A percentile compares a stretch with the other conserved stretches of the same genome.
Evolutionary conservation across 495 filamentous ascomycete genomes (phyloP).

Genomic region (Tuber umbilicatum): DNA sequence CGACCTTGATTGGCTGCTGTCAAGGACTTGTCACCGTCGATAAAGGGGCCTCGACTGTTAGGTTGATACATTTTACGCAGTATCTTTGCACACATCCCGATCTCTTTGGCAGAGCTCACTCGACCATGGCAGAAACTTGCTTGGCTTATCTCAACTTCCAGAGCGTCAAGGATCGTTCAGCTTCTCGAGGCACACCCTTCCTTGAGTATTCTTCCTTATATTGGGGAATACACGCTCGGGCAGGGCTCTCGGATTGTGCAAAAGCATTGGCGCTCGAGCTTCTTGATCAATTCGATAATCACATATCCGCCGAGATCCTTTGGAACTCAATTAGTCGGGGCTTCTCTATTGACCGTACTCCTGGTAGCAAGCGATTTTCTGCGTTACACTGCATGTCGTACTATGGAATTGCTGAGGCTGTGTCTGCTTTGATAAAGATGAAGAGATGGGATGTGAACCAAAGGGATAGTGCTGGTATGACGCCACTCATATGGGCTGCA

Average conservation of each 20-base stretch:
- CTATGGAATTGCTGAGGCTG: no score
- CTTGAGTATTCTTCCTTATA: background rate
- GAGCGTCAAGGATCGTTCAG: background rate
- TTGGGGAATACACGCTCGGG: background rate
- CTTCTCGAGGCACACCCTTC: background rate
- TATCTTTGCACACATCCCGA: background rate
- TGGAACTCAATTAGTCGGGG: background rate
- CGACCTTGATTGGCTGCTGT: background rate
- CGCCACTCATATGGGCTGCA: no score
- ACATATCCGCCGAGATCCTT: background rate
- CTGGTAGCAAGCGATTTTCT: background rate
- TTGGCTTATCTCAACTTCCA: background rate
- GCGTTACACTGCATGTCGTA: no score
- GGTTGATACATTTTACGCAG: background rate
- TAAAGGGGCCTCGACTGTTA: background rate
- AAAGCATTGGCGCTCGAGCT: background rate
- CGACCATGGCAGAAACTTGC: background rate
- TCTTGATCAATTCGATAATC: background rate
- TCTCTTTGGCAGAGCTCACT: background rate
- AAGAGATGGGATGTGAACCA: no score
- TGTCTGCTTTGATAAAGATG: no score
- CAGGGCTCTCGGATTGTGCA: background rate
- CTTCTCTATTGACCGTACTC: background rate
- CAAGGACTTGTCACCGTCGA: background rate
- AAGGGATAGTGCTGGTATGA: no score